A percentile compares a stretch with the other conserved stretches of the same genome.
Evolutionary conservation across 179 eudicot genomes (phyloP).

Genomic region (Nepenthes alata): DNA sequence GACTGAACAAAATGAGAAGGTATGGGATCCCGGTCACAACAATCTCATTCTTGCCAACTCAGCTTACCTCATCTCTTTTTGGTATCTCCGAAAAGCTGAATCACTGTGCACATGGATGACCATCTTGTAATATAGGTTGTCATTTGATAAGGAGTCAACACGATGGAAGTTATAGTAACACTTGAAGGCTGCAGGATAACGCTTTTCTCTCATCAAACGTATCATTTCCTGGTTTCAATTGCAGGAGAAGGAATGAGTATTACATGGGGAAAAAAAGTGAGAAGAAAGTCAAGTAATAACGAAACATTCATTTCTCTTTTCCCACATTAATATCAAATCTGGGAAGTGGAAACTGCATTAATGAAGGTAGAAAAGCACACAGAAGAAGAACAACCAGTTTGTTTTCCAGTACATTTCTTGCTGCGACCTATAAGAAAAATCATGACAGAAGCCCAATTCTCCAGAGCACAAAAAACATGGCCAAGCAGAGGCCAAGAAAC

Average conservation of each 20-base stretch:
- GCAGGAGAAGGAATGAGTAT: slow-evolving; percentile 1
- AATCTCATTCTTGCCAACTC: neutral
- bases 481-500: too few relatives aligned
- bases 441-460: too few relatives aligned
- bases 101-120: slow-evolving; percentile 88
- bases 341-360: too few relatives aligned
- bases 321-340: too few relatives aligned
- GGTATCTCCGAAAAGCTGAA: slow-evolving; percentile 69
- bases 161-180: slow-evolving; percentile 72
- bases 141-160: slow-evolving; percentile 33
- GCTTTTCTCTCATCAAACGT: slow-evolving; percentile 68
- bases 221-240: slow-evolving; percentile 62
- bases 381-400: too few relatives aligned
- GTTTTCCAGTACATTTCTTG: too few relatives aligned
- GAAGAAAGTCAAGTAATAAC: neutral
- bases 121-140: slow-evolving; percentile 61
- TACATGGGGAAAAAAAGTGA: neutral
- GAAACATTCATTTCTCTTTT: too few relatives aligned
- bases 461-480: too few relatives aligned
- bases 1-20: too few relatives aligned
- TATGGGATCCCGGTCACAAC: too few relatives aligned
- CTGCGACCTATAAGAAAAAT: too few relatives aligned
- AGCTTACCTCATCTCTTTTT: slow-evolving; percentile 75
- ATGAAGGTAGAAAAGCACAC: too few relatives aligned
- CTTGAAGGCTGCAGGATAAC: slow-evolving; percentile 74